A percentile compares a stretch with the other conserved stretches of the same genome.
These are phyloP conservation scores for Aspergillus indologenus DNA, from an alignment of 495 filamentous ascomycete genomes.

Conservation along the genomic window DNA sequence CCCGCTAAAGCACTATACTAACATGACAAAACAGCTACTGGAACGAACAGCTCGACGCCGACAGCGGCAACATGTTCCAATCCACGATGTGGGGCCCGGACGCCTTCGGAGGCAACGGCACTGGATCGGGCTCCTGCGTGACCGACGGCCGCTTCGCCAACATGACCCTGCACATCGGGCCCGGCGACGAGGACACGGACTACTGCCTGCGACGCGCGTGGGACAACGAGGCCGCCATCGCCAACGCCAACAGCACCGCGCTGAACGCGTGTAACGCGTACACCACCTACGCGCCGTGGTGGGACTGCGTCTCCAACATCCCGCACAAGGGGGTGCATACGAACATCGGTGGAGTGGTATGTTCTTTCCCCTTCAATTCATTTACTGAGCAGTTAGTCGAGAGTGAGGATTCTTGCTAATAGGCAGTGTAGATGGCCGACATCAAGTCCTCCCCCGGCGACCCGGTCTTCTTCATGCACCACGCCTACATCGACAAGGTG, in stretches of 20 bases:
- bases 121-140: slow-evolving; percentile 14
- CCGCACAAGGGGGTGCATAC: slow-evolving; percentile 21
- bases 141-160: slow-evolving; percentile 17
- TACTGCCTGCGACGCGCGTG: slow-evolving; percentile 16
- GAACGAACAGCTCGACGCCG: slow-evolving; percentile 17
- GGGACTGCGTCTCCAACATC: slow-evolving; percentile 17
- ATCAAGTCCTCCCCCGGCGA: slow-evolving; percentile 30
- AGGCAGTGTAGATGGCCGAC: slow-evolving; percentile 11
- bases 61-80: slow-evolving; percentile 17
- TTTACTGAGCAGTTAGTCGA: neutral
- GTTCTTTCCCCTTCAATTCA: neutral
- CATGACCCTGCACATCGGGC: slow-evolving; percentile 19
- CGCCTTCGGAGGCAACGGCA: slow-evolving; percentile 19
- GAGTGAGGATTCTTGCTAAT: neutral
- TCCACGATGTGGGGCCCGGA: slow-evolving; percentile 19
- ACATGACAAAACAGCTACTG: slow-evolving; percentile 3
- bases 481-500: slow-evolving; percentile 48
- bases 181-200: slow-evolving; percentile 16
- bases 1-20: neutral
- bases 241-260: slow-evolving; percentile 16
- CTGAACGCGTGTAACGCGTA: slow-evolving; percentile 15
- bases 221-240: slow-evolving; percentile 11
- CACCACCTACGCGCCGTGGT: slow-evolving; percentile 17
- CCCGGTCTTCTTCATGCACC: slow-evolving; percentile 54
- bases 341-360: slow-evolving; percentile 19